Percentiles rank a stretch among this genome's conserved stretches.
phyloP scores from a whole-genome alignment of 2,329 filamentous ascomycete genomes.

The Calycina herbarum region DNA sequence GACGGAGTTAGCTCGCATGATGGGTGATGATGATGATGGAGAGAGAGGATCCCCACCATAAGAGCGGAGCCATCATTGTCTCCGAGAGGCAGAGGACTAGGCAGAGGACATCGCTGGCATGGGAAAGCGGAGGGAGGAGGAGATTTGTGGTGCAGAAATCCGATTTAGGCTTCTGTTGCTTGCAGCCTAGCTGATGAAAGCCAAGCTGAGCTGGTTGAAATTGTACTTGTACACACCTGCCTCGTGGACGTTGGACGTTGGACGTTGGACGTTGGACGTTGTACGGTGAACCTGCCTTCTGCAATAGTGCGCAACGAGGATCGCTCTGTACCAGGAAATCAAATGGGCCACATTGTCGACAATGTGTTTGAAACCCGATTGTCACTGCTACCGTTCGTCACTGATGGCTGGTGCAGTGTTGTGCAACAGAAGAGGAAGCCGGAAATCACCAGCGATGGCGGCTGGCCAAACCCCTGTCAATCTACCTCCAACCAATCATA shows the following conservation, averaged over 20 bases:
- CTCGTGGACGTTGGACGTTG: no score
- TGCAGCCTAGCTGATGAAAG: no score
- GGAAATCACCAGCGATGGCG: neutral
- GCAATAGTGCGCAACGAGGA: neutral
- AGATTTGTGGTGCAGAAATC: neutral
- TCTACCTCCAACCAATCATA: slow-evolving; percentile 2
- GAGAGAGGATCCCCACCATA: neutral
- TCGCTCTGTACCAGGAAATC: neutral
- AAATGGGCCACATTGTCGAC: neutral
- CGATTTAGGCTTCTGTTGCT: neutral
- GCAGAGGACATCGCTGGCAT: neutral
- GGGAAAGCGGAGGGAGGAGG: neutral
- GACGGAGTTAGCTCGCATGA: neutral
- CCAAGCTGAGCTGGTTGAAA: neutral
- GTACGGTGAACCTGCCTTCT: neutral
- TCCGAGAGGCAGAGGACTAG: neutral
- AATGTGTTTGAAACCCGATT: neutral
- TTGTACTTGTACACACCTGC: neutral
- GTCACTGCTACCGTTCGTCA: neutral
- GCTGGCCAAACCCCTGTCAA: no score
- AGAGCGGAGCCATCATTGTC: neutral
- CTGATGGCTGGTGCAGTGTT: neutral
- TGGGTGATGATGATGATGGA: neutral
- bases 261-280: no score
- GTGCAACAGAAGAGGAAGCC: neutral